Percentiles rank a stretch among this genome's conserved stretches.
Conservation (phyloP, 169 alveolate species). For the Plasmodium coatneyi region DNA sequence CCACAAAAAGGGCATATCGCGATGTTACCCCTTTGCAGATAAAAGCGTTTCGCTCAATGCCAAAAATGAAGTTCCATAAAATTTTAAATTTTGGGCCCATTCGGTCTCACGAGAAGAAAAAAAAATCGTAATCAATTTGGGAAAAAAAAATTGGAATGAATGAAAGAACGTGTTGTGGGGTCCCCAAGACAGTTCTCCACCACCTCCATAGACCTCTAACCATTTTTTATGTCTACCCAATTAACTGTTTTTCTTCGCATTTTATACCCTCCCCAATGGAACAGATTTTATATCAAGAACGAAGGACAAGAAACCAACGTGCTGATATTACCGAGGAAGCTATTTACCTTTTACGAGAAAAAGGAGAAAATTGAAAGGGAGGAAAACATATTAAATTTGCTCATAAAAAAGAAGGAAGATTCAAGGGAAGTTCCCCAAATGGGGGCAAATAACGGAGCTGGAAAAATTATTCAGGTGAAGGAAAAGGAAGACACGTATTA, state of each 20-base stretch:
- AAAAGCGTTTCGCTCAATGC: slow-evolving; percentile 38
- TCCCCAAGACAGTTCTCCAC: not conserved
- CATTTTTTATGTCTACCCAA: not conserved
- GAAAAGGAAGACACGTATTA: slow-evolving; percentile 49
- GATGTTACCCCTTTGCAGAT: slow-evolving; percentile 21
- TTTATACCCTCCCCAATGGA: not conserved
- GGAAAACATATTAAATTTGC: slow-evolving; percentile 62
- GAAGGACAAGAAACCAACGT: slow-evolving; percentile 43
- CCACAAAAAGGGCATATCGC: not conserved
- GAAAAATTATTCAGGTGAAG: slow-evolving; percentile 18
- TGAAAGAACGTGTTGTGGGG: not conserved
- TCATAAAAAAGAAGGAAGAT: slow-evolving; percentile 19
- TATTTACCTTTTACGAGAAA: slow-evolving; percentile 31
- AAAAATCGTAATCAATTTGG: slow-evolving; percentile 36
- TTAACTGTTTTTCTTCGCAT: not conserved
- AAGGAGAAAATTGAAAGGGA: slow-evolving; percentile 41
- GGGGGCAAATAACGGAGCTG: slow-evolving; percentile 6
- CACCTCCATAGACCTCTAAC: not conserved
- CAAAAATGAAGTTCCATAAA: slow-evolving; percentile 34
- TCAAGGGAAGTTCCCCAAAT: slow-evolving; percentile 6
- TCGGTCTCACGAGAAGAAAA: slow-evolving; percentile 55
- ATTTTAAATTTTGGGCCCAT: slow-evolving; percentile 48
- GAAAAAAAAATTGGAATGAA: not conserved
- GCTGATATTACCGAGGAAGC: slow-evolving; percentile 38
- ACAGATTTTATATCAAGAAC: slow-evolving; percentile 35